Evolutionary conservation across 257 asterid species (phyloP).

Genomic region (Paraleonurus japonicus): DNA sequence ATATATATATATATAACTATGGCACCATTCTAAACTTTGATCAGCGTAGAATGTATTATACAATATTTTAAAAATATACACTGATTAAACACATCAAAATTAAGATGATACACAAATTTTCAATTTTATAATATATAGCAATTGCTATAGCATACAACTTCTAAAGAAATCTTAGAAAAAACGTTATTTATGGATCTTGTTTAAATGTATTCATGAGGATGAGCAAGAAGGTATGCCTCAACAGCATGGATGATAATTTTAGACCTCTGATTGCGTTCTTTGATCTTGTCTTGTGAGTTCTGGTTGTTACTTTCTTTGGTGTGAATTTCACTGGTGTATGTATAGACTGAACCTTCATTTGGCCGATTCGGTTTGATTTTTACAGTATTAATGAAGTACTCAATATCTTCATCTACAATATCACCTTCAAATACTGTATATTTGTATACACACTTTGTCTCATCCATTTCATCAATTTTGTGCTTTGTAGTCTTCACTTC

Average conservation of each 20-base stretch:
- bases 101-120: no score
- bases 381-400: background rate
- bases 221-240: constrained; percentile 37
- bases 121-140: no score
- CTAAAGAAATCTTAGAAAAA: no score
- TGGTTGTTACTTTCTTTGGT: constrained; percentile 29
- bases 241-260: constrained; percentile 27
- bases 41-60: no score
- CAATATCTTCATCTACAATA: background rate
- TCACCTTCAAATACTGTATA: background rate
- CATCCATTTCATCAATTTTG: background rate
- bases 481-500: background rate
- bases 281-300: constrained; percentile 33
- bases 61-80: no score
- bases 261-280: constrained; percentile 31
- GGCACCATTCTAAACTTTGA: no score
- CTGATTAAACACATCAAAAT: no score
- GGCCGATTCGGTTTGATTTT: background rate
- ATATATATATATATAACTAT: no score
- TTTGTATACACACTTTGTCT: background rate
- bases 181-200: no score
- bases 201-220: constrained; percentile 17
- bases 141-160: no score
- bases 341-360: constrained; percentile 40
- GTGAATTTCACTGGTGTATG: constrained; percentile 30